Percentiles rank a stretch among this genome's conserved stretches.
Conservation (phyloP, 73 alveolate species). For the Paramecium caudatum region DNA sequence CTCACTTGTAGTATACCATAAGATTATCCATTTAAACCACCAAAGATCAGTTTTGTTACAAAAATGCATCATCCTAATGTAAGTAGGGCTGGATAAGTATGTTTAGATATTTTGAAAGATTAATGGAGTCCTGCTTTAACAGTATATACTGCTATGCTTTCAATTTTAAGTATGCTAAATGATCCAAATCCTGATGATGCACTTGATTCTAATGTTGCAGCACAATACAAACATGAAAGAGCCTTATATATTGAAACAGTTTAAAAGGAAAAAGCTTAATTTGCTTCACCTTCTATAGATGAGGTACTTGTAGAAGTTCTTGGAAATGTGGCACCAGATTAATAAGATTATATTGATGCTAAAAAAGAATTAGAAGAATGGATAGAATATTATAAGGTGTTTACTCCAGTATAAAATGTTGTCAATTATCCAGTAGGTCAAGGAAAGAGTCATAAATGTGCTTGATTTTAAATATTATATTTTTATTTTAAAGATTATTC, state of each 20-base stretch:
- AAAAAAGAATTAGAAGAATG: conserved; percentile 3
- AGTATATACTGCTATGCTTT: conserved; percentile 24
- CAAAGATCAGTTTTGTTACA: conserved; percentile 70
- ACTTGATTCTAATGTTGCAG: conserved; percentile 76
- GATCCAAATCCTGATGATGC: conserved; percentile 80
- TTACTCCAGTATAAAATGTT: no score
- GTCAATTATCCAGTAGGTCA: no score
- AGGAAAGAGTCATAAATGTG: no score
- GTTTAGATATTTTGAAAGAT: conserved; percentile 71
- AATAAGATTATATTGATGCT: conserved; percentile 13
- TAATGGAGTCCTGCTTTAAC: conserved; percentile 77
- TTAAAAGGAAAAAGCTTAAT: not conserved
- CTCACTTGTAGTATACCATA: conserved; percentile 71
- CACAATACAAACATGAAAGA: conserved; percentile 63
- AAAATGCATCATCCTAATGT: conserved; percentile 78
- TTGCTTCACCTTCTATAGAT: conserved; percentile 63
- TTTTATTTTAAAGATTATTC: no score
- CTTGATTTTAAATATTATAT: no score
- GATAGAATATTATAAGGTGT: no score
- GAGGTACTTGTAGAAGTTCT: conserved; percentile 60
- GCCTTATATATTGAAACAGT: conserved; percentile 42
- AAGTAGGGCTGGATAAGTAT: conserved; percentile 70
- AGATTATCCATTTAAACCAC: conserved; percentile 84
- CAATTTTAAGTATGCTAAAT: conserved; percentile 67
- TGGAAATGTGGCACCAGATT: conserved; percentile 3